phyloP scores from a whole-genome alignment of 2,329 filamentous ascomycete genomes.

The Fusarium sp. region DNA sequence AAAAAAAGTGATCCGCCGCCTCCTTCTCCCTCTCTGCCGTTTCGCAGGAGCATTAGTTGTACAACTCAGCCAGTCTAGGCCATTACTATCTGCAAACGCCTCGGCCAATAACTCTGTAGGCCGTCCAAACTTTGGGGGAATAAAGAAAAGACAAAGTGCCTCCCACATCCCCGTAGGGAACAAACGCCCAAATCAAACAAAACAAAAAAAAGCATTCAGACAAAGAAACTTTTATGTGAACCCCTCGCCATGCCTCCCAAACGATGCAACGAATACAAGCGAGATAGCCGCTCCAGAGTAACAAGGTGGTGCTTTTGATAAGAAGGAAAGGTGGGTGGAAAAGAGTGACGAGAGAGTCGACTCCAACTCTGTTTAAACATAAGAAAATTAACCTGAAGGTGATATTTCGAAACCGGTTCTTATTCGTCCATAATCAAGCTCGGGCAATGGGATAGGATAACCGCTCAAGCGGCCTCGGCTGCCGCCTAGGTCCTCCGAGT shows the following conservation, averaged over 20 bases:
- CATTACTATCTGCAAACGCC: constrained; percentile 40
- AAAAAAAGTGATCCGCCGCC: constrained; percentile 10
- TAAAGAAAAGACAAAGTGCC: constrained; percentile 36
- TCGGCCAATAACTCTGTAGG: constrained; percentile 29
- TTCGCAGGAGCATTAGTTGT: constrained; percentile 42
- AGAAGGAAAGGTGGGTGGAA: constrained; percentile 26
- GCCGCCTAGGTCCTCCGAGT: constrained; percentile 41
- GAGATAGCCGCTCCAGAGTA: constrained; percentile 29
- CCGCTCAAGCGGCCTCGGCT: background rate
- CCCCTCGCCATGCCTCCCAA: constrained; percentile 49
- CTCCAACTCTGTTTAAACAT: constrained; percentile 28
- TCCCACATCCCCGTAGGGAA: constrained; percentile 29
- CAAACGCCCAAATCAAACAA: constrained; percentile 41
- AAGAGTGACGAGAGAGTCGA: constrained; percentile 10
- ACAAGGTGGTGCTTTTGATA: constrained; percentile 32
- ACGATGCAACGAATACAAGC: constrained; percentile 40
- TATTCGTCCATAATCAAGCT: background rate
- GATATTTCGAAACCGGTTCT: background rate
- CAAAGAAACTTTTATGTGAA: constrained; percentile 42
- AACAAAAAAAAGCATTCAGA: constrained; percentile 14
- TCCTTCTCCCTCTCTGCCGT: constrained; percentile 37
- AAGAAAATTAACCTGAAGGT: constrained; percentile 28
- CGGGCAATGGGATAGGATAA: background rate
- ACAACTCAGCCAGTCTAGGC: constrained; percentile 36
- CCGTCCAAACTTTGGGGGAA: constrained; percentile 32